Percentiles rank a stretch among this genome's conserved stretches.
Conservation (phyloP, 805 yeast genomes). For the Ogataea saltuana region DNA sequence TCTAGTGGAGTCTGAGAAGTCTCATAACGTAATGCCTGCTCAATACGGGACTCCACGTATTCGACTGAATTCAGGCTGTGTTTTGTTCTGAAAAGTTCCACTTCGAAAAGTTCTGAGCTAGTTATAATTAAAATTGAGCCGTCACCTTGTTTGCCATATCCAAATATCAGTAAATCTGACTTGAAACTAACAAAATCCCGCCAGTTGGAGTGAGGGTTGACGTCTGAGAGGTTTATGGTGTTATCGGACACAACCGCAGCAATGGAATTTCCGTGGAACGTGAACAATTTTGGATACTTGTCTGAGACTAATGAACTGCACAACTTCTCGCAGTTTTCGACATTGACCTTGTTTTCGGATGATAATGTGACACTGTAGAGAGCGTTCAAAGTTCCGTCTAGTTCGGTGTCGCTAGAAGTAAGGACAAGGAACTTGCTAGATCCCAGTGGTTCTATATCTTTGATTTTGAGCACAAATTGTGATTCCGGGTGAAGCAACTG, state of each 20-base stretch:
- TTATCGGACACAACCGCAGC: conserved; percentile 61
- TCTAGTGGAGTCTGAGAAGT: conserved; percentile 17
- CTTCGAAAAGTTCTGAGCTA: conserved; percentile 59
- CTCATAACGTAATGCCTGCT: conserved; percentile 77
- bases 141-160: conserved; percentile 44
- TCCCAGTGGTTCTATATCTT: conserved; percentile 59
- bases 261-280: conserved; percentile 5
- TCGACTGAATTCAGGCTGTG: conserved; percentile 15
- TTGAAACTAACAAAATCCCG: conserved; percentile 74
- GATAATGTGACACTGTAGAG: neutral
- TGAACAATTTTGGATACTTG: conserved; percentile 29
- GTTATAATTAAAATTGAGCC: conserved; percentile 41
- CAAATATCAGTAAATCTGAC: conserved; percentile 52
- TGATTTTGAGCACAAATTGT: conserved; percentile 48
- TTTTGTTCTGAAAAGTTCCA: conserved; percentile 47
- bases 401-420: conserved; percentile 42
- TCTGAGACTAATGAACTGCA: conserved; percentile 2
- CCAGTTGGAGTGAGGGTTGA: conserved; percentile 54
- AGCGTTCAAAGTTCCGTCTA: neutral
- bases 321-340: conserved; percentile 6
- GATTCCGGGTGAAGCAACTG: conserved; percentile 53
- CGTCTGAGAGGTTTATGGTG: conserved; percentile 66
- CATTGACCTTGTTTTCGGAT: conserved; percentile 1
- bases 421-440: conserved; percentile 48
- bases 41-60: conserved; percentile 70